Percentiles rank a stretch among this genome's conserved stretches.
Evolutionary conservation across 2,329 filamentous ascomycete genomes (phyloP).

Genomic region (Verticillium longisporum): DNA sequence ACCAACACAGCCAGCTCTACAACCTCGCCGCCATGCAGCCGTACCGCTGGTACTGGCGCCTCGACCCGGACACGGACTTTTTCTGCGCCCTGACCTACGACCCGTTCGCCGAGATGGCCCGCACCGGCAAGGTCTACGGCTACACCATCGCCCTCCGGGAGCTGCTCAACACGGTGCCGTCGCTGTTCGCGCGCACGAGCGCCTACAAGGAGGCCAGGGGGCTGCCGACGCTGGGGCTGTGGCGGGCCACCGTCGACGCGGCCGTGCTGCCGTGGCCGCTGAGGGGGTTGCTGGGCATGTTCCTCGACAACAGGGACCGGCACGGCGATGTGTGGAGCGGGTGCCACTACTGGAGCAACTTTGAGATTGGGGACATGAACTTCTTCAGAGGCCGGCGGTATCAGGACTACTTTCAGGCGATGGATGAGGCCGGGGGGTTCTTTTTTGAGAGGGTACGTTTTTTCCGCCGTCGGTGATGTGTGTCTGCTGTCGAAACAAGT

Average conservation of each 20-base stretch:
- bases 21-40: constrained; percentile 29
- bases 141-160: constrained; percentile 37
- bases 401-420: constrained; percentile 30
- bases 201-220: constrained; percentile 31
- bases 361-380: constrained; percentile 38
- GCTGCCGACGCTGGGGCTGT: constrained; percentile 27
- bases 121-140: constrained; percentile 34
- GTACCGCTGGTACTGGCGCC: constrained; percentile 41
- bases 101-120: constrained; percentile 37
- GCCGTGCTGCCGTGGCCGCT: constrained; percentile 35
- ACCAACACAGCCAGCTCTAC: constrained; percentile 30
- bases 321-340: constrained; percentile 34
- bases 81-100: constrained; percentile 40
- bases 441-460: constrained; percentile 35
- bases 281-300: constrained; percentile 23
- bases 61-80: constrained; percentile 37
- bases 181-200: constrained; percentile 30
- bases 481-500: not conserved
- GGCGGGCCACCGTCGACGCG: constrained; percentile 31
- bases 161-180: constrained; percentile 31
- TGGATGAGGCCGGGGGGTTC: constrained; percentile 34
- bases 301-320: constrained; percentile 26
- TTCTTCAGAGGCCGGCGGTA: constrained; percentile 33
- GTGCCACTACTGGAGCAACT: constrained; percentile 42
- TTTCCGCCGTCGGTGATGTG: not conserved